Evolutionary conservation across 2,329 filamentous ascomycete species (phyloP), one percentile per base, ranked within the genome.

Genomic region (Colletotrichum sublineola): DNA sequence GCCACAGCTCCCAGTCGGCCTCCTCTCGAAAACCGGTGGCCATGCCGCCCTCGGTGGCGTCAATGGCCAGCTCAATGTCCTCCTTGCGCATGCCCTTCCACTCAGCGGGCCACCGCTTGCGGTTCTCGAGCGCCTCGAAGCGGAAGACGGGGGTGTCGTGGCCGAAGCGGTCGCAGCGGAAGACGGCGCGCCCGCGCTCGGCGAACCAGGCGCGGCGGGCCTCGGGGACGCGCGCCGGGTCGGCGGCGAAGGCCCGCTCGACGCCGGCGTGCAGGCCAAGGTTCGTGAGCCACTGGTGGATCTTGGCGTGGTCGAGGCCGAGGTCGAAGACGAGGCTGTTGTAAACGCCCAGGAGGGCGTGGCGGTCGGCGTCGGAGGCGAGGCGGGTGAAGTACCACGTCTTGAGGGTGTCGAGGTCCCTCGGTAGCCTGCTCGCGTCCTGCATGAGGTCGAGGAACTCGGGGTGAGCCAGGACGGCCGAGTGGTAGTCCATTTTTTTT

Each of bases 341-440:
- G 52, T 71, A 71, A 14, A 71, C 36, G 33, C 42, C 42, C 1
- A 71, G 57, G 14, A 71, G 68, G 11, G 29, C 61, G 20, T 38
- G 20, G n/a, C 20, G 46, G 42, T 71, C 57, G n/a, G 52, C 58
- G 6, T 36, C 2, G 7, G 61, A 58, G 1, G 15, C 9, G 2
- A 42, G 36, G 24, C 44, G 63, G 36, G 55, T 63, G 52, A 69
- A 61, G 38, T 24, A 60, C 44, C 33, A 67, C 24, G 24, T 56
- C 50, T 55, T 38, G 36, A 64, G 48, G 38, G 50, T 42, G 36
- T 42, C 20, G 20, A 64, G 38, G n/a, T 56, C 48, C 5, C 2
- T 7, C 18, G 48, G 62, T 36, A 63, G 33, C 7, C 3, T 5
- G 4, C 9, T 15, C 5, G 46, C 46, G 24, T 52, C 38, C 14